Evolutionary conservation across 2,329 filamentous ascomycete genomes (phyloP).

Genomic region (Claviceps digitariae): DNA sequence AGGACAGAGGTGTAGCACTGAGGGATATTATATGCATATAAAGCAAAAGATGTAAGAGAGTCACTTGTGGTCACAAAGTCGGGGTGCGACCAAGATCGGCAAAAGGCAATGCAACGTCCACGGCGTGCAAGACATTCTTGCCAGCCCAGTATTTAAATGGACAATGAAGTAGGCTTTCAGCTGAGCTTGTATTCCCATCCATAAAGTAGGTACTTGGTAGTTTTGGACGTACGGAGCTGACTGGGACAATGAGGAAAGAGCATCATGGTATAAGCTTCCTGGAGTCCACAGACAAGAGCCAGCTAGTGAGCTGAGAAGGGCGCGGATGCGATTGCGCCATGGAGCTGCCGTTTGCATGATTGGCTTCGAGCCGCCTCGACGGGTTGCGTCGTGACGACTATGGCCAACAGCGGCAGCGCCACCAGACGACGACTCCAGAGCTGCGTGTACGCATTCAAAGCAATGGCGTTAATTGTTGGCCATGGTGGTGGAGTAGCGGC

Average conservation of each 20-base stretch:
- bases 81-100: not conserved
- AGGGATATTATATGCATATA: not conserved
- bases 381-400: not conserved
- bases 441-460: not conserved
- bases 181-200: not conserved
- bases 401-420: conserved; percentile 1
- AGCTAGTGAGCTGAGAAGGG: not conserved
- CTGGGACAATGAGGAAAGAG: not conserved
- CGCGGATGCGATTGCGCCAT: conserved; percentile 6
- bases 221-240: not conserved
- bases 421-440: not conserved
- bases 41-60: not conserved
- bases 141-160: no score
- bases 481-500: no score
- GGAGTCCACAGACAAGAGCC: not conserved
- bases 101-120: not conserved
- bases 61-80: not conserved
- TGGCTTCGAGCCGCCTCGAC: not conserved
- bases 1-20: not conserved
- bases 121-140: no score
- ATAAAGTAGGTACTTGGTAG: not conserved
- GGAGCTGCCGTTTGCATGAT: not conserved
- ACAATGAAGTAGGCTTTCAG: no score
- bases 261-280: not conserved
- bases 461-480: not conserved